Percentiles rank a stretch among this genome's conserved stretches.
These are phyloP conservation scores for Aspergillus tamarii DNA, from an alignment of 2,329 filamentous ascomycete species.

Conservation along the genomic window DNA sequence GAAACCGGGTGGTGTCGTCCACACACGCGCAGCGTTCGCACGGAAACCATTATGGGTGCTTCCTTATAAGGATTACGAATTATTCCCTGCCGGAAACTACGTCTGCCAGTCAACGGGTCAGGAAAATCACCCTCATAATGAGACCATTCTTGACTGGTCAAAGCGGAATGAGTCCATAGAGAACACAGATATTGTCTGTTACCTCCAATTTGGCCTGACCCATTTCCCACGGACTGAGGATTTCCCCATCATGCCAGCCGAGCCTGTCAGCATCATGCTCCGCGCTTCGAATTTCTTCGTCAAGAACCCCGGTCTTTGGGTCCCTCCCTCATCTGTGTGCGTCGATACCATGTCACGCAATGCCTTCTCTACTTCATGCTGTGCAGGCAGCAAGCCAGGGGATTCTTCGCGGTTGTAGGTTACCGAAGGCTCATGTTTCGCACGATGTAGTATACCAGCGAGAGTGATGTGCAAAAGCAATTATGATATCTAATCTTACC, in stretches of 20 bases:
- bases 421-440: not conserved
- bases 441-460: not conserved
- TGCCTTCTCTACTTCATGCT: not conserved
- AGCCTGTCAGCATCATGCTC: conserved; percentile 60
- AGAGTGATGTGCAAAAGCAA: not conserved
- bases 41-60: conserved; percentile 63
- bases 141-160: conserved; percentile 46
- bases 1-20: conserved; percentile 57
- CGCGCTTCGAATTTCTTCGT: conserved; percentile 64
- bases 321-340: conserved; percentile 44
- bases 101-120: conserved; percentile 59
- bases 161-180: conserved; percentile 55
- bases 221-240: conserved; percentile 57
- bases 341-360: conserved; percentile 4
- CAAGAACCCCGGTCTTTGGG: conserved; percentile 62
- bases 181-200: conserved; percentile 61
- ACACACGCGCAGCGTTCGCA: conserved; percentile 62
- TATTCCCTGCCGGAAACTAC: conserved; percentile 63
- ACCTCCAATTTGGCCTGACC: conserved; percentile 61
- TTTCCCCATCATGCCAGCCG: conserved; percentile 63
- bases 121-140: conserved; percentile 43
- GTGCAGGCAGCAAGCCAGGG: not conserved
- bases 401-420: not conserved
- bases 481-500: not conserved
- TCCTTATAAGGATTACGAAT: conserved; percentile 60